Conservation (phyloP, 2,329 filamentous ascomycete genomes). For the Penicillium janthinellum region DNA sequence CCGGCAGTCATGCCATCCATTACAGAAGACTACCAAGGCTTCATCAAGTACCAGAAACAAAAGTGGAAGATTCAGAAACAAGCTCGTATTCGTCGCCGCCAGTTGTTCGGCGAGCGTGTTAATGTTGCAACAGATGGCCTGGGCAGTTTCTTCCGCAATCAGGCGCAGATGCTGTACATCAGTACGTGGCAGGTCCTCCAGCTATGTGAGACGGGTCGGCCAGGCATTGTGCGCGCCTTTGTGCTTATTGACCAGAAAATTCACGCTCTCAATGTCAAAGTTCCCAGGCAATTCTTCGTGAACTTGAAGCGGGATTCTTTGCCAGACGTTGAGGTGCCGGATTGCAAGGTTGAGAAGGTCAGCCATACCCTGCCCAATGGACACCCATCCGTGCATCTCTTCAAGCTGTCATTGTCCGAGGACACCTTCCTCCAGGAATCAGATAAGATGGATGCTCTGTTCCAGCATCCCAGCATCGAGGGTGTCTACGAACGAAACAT, state of each 20-base stretch:
- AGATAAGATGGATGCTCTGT: slow-evolving; percentile 77
- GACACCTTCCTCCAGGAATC: slow-evolving; percentile 82
- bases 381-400: slow-evolving; percentile 88
- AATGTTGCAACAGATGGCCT: slow-evolving; percentile 62
- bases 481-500: slow-evolving; percentile 96
- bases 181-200: slow-evolving; percentile 96
- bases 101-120: slow-evolving; percentile 87
- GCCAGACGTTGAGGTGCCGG: slow-evolving; percentile 82
- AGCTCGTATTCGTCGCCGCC: slow-evolving; percentile 78
- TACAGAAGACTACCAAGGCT: slow-evolving; percentile 82
- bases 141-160: slow-evolving; percentile 80
- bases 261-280: slow-evolving; percentile 82
- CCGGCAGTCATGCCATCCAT: slow-evolving; percentile 83
- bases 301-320: slow-evolving; percentile 87
- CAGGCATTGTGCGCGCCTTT: slow-evolving; percentile 84
- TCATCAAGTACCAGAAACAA: slow-evolving; percentile 92
- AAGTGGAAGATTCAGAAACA: slow-evolving; percentile 99
- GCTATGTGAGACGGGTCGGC: slow-evolving; percentile 76
- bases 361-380: slow-evolving; percentile 93
- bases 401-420: slow-evolving; percentile 89
- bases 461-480: slow-evolving; percentile 92
- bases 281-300: slow-evolving; percentile 85
- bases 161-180: slow-evolving; percentile 85
- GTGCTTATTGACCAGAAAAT: slow-evolving; percentile 93
- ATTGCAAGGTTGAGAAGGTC: slow-evolving; percentile 88